Conservation (phyloP, 495 filamentous ascomycete genomes). For the Symbiotaphrina buchneri region DNA sequence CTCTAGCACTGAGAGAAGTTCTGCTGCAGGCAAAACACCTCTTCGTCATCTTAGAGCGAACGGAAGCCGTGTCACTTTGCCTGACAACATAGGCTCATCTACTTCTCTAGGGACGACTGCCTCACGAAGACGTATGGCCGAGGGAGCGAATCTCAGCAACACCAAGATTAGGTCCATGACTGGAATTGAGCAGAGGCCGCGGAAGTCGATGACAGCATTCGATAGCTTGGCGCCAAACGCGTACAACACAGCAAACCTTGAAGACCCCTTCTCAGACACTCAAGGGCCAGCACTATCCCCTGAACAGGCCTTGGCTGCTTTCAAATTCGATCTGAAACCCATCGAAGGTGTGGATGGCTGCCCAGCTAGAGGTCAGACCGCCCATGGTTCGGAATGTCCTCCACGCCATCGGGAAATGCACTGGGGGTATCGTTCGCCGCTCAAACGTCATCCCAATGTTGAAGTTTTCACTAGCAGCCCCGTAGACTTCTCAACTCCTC, state of each 20-base stretch:
- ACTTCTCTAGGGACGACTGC: not conserved
- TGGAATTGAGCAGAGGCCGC: conserved; percentile 5
- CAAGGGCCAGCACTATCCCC: conserved; percentile 1
- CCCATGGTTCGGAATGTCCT: not conserved
- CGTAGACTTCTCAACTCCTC: conserved; percentile 13
- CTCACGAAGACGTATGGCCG: conserved; percentile 7
- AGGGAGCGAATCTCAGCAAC: conserved; percentile 7
- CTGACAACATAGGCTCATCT: not conserved
- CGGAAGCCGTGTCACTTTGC: not conserved
- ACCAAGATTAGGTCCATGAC: conserved; percentile 7
- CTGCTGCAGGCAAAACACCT: not conserved
- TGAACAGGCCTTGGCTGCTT: conserved; percentile 1
- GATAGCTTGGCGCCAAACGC: conserved; percentile 9
- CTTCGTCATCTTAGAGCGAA: not conserved
- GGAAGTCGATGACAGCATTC: conserved; percentile 9
- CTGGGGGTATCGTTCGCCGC: conserved; percentile 4
- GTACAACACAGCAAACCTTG: conserved; percentile 6
- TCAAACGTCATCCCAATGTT: not conserved
- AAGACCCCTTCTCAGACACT: conserved; percentile 14
- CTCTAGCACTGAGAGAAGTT: not conserved
- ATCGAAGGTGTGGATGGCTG: not conserved
- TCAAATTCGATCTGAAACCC: not conserved
- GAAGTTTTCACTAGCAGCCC: conserved; percentile 13
- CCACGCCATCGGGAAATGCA: not conserved
- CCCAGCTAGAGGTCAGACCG: not conserved